phyloP scores from a whole-genome alignment of 2,329 filamentous ascomycete species.

The Pseudogymnoascus sp. region DNA sequence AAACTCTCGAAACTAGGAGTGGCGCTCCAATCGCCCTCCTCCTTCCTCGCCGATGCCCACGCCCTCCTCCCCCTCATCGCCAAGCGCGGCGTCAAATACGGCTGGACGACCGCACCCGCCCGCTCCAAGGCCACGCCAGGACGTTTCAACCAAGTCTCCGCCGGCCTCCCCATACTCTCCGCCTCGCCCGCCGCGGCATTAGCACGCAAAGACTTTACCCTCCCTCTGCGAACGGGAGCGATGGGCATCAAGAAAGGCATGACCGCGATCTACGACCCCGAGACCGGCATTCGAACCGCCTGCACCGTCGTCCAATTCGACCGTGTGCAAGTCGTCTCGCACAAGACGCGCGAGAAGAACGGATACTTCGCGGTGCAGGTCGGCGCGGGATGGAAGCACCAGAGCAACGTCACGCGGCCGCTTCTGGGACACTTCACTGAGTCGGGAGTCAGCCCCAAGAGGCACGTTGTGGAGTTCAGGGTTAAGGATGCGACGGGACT shows the following conservation, averaged over 20 bases:
- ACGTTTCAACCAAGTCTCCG: conserved; percentile 50
- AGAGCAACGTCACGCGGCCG: conserved; percentile 72
- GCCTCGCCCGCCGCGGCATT: conserved; percentile 55
- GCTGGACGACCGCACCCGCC: conserved; percentile 51
- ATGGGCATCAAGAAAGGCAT: conserved; percentile 92
- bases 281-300: conserved; percentile 67
- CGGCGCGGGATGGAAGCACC: conserved; percentile 66
- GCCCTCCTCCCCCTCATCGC: conserved; percentile 26
- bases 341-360: conserved; percentile 72
- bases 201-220: conserved; percentile 49
- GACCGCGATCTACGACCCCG: conserved; percentile 76
- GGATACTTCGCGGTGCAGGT: conserved; percentile 95
- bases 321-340: conserved; percentile 77
- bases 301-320: conserved; percentile 94
- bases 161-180: conserved; percentile 49
- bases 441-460: conserved; percentile 75
- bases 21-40: conserved; percentile 20
- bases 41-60: conserved; percentile 25
- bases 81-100: conserved; percentile 33
- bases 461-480: conserved; percentile 76
- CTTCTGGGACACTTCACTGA: conserved; percentile 81
- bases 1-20: conserved; percentile 30
- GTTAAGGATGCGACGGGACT: conserved; percentile 69
- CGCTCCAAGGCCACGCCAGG: conserved; percentile 39
- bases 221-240: conserved; percentile 67